phyloP scores from a whole-genome alignment of 306 rosid genomes.

The Begonia fuchsioides region DNA sequence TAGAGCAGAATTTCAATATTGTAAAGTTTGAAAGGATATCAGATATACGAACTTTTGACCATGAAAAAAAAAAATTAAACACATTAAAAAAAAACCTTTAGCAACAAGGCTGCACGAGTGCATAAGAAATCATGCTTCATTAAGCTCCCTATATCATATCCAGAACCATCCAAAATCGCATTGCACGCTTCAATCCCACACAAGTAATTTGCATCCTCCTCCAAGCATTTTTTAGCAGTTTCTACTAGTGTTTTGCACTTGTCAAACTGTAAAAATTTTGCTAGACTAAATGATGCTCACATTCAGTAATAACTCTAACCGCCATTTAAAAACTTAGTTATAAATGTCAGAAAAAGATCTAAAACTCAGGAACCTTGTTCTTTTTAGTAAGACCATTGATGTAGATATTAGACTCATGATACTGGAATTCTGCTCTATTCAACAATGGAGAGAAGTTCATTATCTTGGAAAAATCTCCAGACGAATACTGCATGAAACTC shows the following conservation, averaged over 20 bases:
- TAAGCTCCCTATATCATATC: conserved; percentile 30
- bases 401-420: conserved; percentile 23
- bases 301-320: no score
- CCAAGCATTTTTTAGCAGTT: conserved; percentile 46
- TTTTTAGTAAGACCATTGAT: conserved; percentile 27
- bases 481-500: conserved; percentile 56
- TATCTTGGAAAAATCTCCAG: conserved; percentile 61
- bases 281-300: no score
- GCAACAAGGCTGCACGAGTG: conserved; percentile 61
- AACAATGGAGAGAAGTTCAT: conserved; percentile 41
- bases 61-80: conserved; percentile 4
- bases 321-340: background rate
- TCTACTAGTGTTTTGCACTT: conserved; percentile 56
- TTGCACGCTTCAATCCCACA: conserved; percentile 83
- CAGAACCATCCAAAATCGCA: conserved; percentile 63
- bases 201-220: conserved; percentile 27
- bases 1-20: background rate
- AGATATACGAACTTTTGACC: conserved; percentile 6
- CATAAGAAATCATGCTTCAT: conserved; percentile 57
- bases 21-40: no score
- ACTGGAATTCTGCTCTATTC: conserved; percentile 40
- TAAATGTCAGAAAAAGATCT: conserved; percentile 4
- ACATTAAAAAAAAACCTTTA: conserved; percentile 46
- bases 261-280: conserved; percentile 46
- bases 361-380: conserved; percentile 35